phyloP scores from a whole-genome alignment of 2,329 filamentous ascomycete genomes.

The Rutstroemia sp. region DNA sequence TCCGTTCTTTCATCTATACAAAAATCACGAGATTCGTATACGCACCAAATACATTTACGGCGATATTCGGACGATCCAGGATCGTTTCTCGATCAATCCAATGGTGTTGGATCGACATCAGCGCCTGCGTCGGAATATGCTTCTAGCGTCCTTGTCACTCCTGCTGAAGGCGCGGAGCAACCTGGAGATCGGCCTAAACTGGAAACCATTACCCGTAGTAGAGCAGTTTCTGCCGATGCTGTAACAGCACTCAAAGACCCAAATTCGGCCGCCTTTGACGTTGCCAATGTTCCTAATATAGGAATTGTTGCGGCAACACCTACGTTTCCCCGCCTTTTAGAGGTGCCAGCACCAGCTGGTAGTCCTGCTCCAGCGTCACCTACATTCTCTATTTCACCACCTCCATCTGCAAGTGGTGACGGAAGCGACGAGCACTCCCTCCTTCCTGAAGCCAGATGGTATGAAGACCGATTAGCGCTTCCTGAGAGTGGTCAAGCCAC shows the following conservation, averaged over 20 bases:
- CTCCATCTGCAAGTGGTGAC: constrained; percentile 15
- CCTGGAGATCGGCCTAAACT: constrained; percentile 7
- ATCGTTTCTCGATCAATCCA: constrained; percentile 20
- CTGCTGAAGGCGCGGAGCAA: constrained; percentile 21
- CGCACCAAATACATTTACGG: constrained; percentile 60
- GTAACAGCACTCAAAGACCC: constrained; percentile 10
- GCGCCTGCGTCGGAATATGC: constrained; percentile 26
- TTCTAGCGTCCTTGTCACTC: constrained; percentile 36
- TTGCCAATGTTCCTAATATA: constrained; percentile 25
- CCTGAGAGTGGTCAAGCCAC: constrained; percentile 33
- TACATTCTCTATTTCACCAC: constrained; percentile 25
- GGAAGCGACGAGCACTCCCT: constrained; percentile 30
- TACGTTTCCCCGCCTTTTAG: constrained; percentile 29
- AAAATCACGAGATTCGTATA: constrained; percentile 68
- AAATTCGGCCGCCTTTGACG: constrained; percentile 21
- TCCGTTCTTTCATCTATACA: constrained; percentile 84
- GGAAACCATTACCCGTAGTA: constrained; percentile 14
- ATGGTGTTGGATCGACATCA: constrained; percentile 39
- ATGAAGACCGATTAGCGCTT: constrained; percentile 36
- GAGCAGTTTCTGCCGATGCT: constrained; percentile 29
- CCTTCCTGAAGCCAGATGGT: constrained; percentile 20
- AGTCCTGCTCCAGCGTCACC: constrained; percentile 32
- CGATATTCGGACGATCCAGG: constrained; percentile 57
- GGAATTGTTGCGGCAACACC: constrained; percentile 34
- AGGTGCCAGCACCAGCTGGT: constrained; percentile 19